Conservation (phyloP, 1,284 basidiomycete genomes). For the Pyrrhoderma lamaoense region DNA sequence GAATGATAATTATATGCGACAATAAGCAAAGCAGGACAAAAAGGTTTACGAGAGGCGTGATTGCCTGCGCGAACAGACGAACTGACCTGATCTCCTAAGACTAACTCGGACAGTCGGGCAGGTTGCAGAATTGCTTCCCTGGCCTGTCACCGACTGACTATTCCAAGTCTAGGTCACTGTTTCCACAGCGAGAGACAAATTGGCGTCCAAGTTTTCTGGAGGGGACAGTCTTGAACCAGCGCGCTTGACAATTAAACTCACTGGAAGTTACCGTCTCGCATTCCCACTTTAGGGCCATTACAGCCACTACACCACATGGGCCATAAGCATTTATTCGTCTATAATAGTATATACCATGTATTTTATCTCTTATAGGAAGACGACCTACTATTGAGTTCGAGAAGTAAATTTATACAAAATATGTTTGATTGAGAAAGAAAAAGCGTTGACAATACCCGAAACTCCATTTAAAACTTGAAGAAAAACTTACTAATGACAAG, state of each 20-base stretch:
- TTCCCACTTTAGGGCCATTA: conserved; percentile 73
- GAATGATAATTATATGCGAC: too few species aligned
- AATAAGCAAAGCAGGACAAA: conserved; percentile 27
- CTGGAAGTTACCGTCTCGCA: conserved; percentile 63
- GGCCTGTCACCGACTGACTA: conserved; percentile 74
- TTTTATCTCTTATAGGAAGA: too few species aligned
- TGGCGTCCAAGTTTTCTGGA: conserved; percentile 86
- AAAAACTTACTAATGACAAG: not conserved
- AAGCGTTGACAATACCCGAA: too few species aligned
- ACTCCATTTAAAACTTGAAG: too few species aligned
- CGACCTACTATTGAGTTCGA: too few species aligned
- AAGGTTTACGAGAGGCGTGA: conserved; percentile 74
- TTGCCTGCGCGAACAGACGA: conserved; percentile 72
- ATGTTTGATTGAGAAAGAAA: too few species aligned
- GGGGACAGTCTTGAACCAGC: conserved; percentile 84
- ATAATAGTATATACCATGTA: not conserved
- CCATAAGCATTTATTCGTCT: not conserved
- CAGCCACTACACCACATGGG: conserved; percentile 61
- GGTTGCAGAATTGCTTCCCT: conserved; percentile 88
- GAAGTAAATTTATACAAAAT: too few species aligned
- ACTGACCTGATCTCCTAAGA: conserved; percentile 78
- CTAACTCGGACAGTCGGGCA: conserved; percentile 77
- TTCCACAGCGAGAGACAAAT: conserved; percentile 50
- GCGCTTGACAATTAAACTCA: conserved; percentile 55
- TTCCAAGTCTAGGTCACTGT: conserved; percentile 55